These are phyloP conservation scores for Monosporascus cannonballus DNA, from an alignment of 2,329 filamentous ascomycete genomes.

Conservation along the genomic window DNA sequence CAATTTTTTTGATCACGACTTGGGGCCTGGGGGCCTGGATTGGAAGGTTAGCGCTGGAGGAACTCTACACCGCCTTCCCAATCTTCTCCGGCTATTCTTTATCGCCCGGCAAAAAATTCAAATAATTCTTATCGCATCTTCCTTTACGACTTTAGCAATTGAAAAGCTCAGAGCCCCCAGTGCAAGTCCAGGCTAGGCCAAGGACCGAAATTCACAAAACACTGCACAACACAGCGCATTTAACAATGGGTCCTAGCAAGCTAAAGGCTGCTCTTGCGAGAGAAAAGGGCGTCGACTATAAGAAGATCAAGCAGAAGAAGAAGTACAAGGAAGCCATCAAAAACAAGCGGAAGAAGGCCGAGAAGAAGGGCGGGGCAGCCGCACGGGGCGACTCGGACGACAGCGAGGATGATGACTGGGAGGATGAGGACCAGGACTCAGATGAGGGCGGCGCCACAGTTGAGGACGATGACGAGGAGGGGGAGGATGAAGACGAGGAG, in stretches of 20 bases:
- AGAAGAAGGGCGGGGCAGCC: conserved; percentile 13
- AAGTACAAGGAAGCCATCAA: conserved; percentile 20
- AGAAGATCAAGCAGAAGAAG: conserved; percentile 24
- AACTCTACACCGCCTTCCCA: background rate
- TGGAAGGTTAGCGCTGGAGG: too few species aligned
- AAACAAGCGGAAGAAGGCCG: conserved; percentile 14
- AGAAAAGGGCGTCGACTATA: conserved; percentile 23
- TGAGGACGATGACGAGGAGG: conserved; percentile 12
- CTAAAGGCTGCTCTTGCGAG: conserved; percentile 22
- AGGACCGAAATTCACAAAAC: background rate
- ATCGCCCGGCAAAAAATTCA: background rate
- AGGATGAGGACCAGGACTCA: conserved; percentile 14
- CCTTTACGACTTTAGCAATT: background rate
- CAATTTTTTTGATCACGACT: too few species aligned
- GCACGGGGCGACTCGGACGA: conserved; percentile 5
- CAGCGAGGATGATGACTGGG: conserved; percentile 11
- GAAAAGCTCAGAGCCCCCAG: background rate
- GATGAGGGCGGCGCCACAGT: conserved; percentile 6
- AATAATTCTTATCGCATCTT: background rate
- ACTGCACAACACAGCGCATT: background rate
- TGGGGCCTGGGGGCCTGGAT: too few species aligned
- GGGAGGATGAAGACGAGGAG: conserved; percentile 19
- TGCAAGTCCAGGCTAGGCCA: background rate
- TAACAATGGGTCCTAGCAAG: conserved; percentile 22
- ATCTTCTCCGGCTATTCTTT: background rate